Evolutionary conservation across 164 flowering plant genomes (phyloP), one percentile per base, ranked within the genome.

Genomic region (Vitis rupestris): DNA sequence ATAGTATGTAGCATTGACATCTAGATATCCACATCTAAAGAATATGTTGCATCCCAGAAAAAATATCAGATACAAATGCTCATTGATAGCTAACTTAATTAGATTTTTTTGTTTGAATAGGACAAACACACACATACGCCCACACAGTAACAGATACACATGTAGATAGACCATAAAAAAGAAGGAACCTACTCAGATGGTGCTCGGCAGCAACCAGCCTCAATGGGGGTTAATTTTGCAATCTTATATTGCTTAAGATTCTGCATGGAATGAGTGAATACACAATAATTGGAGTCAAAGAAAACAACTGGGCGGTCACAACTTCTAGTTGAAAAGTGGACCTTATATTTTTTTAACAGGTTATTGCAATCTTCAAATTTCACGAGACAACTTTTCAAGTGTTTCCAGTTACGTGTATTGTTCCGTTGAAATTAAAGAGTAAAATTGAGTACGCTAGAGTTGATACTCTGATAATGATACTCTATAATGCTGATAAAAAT

Each of bases 171-270:
- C 59, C 29, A 29, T 13, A 47, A 29, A 5, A 12, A 48, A 29
- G 15, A 49, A 44, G 55, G 52, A 14, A 79, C 87, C 19, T 88
- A 94, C 98, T 88, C 91, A 52, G 93, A 89, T 69, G 98, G 98
- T 47, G 98, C 97, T 61, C 92, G 77, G 70, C 98, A 94, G 75
- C 97, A 94, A 74, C 98, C 97, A 76, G 97, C 91, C 79, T 94
- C 97, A 54, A 94, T 84, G 1, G 98, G 97, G n/a, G 86, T 87
- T 63, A 94, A 76, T 74, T 85, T 79, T 58, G 93, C 98, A 29
- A 50, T 65, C 75, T 88, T 89, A 51, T 72, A 92, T 70, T 89
- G 81, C 80, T 87, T 88, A 29, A 89, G 84, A 61, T 81, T 86
- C 98, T 94, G 87, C 75, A 80, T 15, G 17, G 9, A 66, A 61